Conservation (phyloP, 192 early-diverging fungal genomes). For the Coemansia sp. region DNA sequence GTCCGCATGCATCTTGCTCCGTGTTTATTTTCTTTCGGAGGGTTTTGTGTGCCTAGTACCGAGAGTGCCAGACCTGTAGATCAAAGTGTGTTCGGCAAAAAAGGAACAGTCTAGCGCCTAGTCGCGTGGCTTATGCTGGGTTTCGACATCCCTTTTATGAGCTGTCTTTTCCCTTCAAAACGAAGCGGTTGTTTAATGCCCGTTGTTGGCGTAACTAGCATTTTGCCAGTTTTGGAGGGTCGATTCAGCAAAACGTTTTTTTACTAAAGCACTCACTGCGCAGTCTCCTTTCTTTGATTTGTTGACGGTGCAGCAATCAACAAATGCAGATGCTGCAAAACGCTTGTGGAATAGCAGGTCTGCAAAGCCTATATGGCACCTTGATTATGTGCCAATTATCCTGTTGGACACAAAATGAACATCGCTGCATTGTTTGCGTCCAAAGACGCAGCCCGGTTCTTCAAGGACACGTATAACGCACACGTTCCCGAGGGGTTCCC, state of each 20-base stretch:
- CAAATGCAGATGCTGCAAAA: neutral
- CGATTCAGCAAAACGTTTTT: neutral
- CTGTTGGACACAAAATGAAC: neutral
- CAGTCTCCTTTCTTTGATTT: neutral
- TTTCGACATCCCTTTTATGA: neutral
- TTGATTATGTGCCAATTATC: neutral
- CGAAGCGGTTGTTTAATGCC: neutral
- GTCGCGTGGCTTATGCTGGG: neutral
- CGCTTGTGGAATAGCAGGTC: neutral
- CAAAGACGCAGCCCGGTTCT: neutral
- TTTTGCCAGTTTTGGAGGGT: too few species aligned
- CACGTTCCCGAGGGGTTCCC: too few species aligned
- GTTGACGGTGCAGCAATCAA: too few species aligned
- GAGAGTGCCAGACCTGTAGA: neutral
- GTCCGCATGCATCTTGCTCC: neutral
- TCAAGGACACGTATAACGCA: too few species aligned
- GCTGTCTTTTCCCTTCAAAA: too few species aligned
- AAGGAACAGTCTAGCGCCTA: neutral
- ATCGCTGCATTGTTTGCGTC: neutral
- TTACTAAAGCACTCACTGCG: too few species aligned
- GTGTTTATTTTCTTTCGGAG: neutral
- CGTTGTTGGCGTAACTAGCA: neutral
- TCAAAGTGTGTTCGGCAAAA: neutral
- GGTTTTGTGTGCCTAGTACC: neutral
- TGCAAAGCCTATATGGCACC: neutral